Conservation (phyloP, 2,329 filamentous ascomycete genomes). For the Alternaria sp. region DNA sequence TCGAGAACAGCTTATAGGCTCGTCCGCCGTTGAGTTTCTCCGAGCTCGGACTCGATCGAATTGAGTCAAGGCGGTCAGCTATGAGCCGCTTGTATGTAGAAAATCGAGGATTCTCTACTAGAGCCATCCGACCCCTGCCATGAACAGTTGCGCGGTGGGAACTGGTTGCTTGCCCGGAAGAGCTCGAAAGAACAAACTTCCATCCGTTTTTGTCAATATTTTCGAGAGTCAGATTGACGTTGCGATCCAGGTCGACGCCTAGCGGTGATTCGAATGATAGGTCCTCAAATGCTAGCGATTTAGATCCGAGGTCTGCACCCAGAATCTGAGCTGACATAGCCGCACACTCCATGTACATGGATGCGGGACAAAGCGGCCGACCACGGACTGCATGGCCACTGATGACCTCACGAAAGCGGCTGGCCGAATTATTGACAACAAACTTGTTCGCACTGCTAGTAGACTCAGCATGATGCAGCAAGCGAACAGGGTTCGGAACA, state of each 20-base stretch:
- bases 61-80: slow-evolving; percentile 4
- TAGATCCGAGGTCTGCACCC: not conserved
- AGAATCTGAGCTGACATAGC: slow-evolving; percentile 16
- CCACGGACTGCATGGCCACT: slow-evolving; percentile 23
- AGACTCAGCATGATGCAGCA: slow-evolving; percentile 2
- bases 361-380: slow-evolving; percentile 22
- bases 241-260: slow-evolving; percentile 10
- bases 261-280: slow-evolving; percentile 15
- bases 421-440: slow-evolving; percentile 14
- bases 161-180: not conserved
- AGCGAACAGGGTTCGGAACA: not conserved
- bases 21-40: slow-evolving; percentile 19
- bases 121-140: slow-evolving; percentile 8
- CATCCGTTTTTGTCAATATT: not conserved
- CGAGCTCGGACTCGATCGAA: not conserved
- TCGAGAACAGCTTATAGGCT: slow-evolving; percentile 22
- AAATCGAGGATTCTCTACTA: slow-evolving; percentile 1
- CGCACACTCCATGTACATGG: slow-evolving; percentile 29
- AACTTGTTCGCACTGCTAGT: slow-evolving; percentile 4
- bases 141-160: slow-evolving; percentile 5
- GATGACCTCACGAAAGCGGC: slow-evolving; percentile 16
- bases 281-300: slow-evolving; percentile 13
- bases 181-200: slow-evolving; percentile 9
- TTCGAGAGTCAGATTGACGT: slow-evolving; percentile 2
- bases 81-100: slow-evolving; percentile 17